Evolutionary conservation across 305 asterid species (phyloP).

Genomic region (Plantago rigida): DNA sequence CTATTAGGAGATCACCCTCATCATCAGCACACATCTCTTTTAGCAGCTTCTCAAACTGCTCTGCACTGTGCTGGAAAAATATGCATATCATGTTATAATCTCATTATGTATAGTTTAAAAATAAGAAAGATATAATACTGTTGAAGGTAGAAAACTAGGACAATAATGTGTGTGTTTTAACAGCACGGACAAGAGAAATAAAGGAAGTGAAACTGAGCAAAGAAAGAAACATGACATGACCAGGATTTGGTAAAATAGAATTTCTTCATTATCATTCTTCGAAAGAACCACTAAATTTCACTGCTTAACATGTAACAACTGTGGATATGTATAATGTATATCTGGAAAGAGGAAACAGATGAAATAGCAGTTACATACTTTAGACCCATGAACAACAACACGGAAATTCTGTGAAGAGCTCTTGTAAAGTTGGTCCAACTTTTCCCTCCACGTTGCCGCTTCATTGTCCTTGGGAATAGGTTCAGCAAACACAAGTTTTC

Average conservation of each 20-base stretch:
- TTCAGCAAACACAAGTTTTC: constrained; percentile 96
- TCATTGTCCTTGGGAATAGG: constrained; percentile 95
- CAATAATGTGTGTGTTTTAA: constrained; percentile 1
- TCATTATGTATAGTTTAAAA: constrained; percentile 13
- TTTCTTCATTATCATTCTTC: constrained; percentile 10
- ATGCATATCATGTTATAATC: constrained; percentile 29
- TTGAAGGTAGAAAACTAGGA: constrained; percentile 1
- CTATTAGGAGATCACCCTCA: constrained; percentile 96
- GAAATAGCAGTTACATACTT: constrained; percentile 40
- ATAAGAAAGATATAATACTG: constrained; percentile 17
- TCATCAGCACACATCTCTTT: constrained; percentile 96
- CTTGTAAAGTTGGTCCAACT: constrained; percentile 96
- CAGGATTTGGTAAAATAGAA: neutral
- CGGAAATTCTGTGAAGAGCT: constrained; percentile 96
- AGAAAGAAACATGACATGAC: constrained; percentile 22
- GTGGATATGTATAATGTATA: constrained; percentile 16
- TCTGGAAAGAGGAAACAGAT: constrained; percentile 22
- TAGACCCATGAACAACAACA: constrained; percentile 96
- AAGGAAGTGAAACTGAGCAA: constrained; percentile 11
- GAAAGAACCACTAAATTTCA: constrained; percentile 7
- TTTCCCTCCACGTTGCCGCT: constrained; percentile 98
- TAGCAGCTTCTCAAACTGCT: constrained; percentile 89
- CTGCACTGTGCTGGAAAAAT: constrained; percentile 96
- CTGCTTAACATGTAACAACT: constrained; percentile 5
- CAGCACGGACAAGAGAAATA: constrained; percentile 4